Conservation (phyloP, 768 basidiomycete genomes). For the Porphyrellus cyaneotinctus region DNA sequence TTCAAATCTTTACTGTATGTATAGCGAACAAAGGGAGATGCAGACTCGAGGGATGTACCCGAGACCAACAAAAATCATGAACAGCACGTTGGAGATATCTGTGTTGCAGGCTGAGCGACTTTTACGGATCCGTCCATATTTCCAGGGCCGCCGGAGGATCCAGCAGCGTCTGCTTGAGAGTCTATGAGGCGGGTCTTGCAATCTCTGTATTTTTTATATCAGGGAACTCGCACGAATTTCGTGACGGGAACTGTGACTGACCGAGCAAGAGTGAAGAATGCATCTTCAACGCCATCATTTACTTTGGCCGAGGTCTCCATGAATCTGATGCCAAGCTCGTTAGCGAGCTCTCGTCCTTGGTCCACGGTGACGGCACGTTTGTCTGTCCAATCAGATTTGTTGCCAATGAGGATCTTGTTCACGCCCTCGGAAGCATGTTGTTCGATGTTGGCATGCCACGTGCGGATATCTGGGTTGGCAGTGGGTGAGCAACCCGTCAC, state of each 20-base stretch:
- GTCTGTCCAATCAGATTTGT: conserved; percentile 98
- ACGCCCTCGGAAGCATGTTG: conserved; percentile 98
- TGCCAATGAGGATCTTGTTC: conserved; percentile 98
- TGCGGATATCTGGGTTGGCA: conserved; percentile 76
- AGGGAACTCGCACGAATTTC: not conserved
- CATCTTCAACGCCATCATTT: conserved; percentile 97
- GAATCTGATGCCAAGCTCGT: conserved; percentile 92
- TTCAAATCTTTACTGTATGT: too few relatives aligned
- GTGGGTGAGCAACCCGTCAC: not conserved
- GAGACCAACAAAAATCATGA: conserved; percentile 32
- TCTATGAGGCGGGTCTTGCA: conserved; percentile 98
- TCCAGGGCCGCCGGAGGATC: conserved; percentile 34
- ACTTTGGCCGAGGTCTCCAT: conserved; percentile 98
- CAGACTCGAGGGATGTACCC: too few relatives aligned
- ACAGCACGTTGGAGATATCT: conserved; percentile 50
- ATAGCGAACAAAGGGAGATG: too few relatives aligned
- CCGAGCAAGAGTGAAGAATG: conserved; percentile 96
- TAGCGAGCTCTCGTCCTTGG: conserved; percentile 87
- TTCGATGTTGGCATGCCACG: conserved; percentile 97
- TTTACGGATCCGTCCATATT: conserved; percentile 57
- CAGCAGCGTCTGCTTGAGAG: conserved; percentile 68
- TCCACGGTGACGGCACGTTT: conserved; percentile 90
- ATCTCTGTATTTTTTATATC: conserved; percentile 51
- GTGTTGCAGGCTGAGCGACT: conserved; percentile 56
- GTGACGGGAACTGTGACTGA: conserved; percentile 36